Percentiles rank a stretch among this genome's conserved stretches.
Conservation (phyloP, 139 green algal species). For the Chlorella sp. region DNA sequence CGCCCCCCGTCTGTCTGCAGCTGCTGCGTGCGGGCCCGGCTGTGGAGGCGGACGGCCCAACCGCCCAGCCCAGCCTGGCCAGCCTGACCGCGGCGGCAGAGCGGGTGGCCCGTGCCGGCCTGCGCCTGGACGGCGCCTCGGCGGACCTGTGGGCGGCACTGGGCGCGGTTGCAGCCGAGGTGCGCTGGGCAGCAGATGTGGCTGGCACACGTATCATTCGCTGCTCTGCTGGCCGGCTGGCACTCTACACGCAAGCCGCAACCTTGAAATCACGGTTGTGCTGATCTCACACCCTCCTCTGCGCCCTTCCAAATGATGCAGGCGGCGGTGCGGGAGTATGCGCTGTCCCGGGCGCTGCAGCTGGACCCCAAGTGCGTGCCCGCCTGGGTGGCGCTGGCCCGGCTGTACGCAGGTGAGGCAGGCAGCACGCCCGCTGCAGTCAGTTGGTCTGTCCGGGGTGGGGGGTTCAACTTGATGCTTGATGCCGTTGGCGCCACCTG, state of each 20-base stretch:
- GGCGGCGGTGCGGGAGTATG: constrained; percentile 63
- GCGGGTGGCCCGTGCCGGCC: constrained; percentile 40
- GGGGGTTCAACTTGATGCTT: too few species aligned
- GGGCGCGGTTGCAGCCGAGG: constrained; percentile 37
- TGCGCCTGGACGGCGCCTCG: constrained; percentile 56
- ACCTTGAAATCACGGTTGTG: too few species aligned
- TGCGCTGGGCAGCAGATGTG: background rate
- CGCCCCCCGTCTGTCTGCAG: background rate
- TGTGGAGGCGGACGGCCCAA: background rate
- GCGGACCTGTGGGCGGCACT: constrained; percentile 67
- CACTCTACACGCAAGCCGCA: too few species aligned
- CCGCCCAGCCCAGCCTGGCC: background rate
- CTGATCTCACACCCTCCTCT: background rate
- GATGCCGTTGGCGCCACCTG: too few species aligned
- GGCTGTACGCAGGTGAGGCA: constrained; percentile 62
- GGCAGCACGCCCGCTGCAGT: too few species aligned
- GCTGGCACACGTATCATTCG: too few species aligned
- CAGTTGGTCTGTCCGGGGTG: too few species aligned
- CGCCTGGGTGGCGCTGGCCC: constrained; percentile 74
- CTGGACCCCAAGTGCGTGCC: constrained; percentile 69
- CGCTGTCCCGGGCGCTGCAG: constrained; percentile 63
- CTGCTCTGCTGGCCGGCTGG: too few species aligned
- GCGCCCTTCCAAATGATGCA: background rate
- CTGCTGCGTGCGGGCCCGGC: constrained; percentile 44
- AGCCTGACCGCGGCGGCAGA: constrained; percentile 22